Evolutionary conservation across 352 stramenopile species (phyloP).

Genomic region (Globisporangium acanthophoron): DNA sequence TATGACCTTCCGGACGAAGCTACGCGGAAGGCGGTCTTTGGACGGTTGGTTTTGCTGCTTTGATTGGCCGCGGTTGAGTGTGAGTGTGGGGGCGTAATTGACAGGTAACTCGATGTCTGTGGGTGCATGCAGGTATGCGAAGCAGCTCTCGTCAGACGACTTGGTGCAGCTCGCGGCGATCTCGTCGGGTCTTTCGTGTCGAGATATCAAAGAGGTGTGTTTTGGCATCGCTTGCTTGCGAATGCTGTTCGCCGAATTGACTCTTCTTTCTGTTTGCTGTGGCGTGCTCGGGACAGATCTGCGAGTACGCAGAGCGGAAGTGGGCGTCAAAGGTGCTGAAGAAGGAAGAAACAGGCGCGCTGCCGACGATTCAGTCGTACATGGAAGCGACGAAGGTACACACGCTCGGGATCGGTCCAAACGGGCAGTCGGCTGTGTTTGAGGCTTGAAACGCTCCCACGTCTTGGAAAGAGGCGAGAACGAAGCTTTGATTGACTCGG

Average conservation of each 20-base stretch:
- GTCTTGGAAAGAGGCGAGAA: too few relatives aligned
- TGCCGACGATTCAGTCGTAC: conserved; percentile 66
- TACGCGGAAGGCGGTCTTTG: conserved; percentile 86
- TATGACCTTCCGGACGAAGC: conserved; percentile 87
- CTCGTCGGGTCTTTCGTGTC: conserved; percentile 85
- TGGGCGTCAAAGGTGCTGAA: conserved; percentile 89
- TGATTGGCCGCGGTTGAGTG: background rate
- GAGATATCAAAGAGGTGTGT: conserved; percentile 92
- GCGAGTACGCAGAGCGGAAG: conserved; percentile 90
- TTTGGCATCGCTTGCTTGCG: background rate
- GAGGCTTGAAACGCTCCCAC: conserved; percentile 24
- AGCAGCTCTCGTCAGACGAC: conserved; percentile 79
- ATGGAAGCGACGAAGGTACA: conserved; percentile 74
- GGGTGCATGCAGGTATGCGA: conserved; percentile 62
- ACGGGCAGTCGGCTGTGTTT: conserved; percentile 43
- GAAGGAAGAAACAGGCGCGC: conserved; percentile 68
- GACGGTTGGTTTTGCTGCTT: conserved; percentile 37
- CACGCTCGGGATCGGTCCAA: conserved; percentile 35
- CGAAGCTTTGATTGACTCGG: background rate
- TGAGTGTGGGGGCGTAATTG: background rate
- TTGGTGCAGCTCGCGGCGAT: conserved; percentile 69
- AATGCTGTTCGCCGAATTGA: background rate
- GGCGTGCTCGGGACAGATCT: conserved; percentile 46
- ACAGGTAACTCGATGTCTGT: background rate
- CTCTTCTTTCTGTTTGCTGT: too few relatives aligned